Evolutionary conservation across 192 early-diverging fungal species (phyloP).

Genomic region (Diversispora eburnea): DNA sequence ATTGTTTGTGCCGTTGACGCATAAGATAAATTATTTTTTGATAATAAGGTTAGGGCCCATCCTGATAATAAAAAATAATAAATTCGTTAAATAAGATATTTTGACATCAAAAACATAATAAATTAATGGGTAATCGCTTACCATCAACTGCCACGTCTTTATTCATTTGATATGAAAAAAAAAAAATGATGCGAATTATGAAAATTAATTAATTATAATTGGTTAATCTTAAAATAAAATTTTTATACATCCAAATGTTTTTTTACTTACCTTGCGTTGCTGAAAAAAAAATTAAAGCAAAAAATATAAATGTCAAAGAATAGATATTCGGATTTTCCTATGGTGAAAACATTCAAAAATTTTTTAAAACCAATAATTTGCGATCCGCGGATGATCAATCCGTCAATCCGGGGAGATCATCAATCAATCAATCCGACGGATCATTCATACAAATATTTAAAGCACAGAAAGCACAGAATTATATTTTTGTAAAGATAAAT

Average conservation of each 20-base stretch:
- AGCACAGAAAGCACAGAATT: no score
- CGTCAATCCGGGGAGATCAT: no score
- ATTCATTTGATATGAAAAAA: not conserved
- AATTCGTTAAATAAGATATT: not conserved
- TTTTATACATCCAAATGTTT: slow-evolving; percentile 28
- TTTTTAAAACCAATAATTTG: no score
- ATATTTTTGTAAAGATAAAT: no score
- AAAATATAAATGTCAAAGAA: slow-evolving; percentile 72
- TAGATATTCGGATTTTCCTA: slow-evolving; percentile 60
- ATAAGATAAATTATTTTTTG: slow-evolving; percentile 87
- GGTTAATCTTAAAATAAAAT: slow-evolving; percentile 9
- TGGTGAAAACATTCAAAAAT: not conserved
- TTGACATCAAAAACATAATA: not conserved
- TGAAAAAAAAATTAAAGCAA: slow-evolving; percentile 85
- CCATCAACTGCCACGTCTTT: slow-evolving; percentile 64
- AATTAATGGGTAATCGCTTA: not conserved
- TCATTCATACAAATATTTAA: not conserved
- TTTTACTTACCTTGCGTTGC: slow-evolving; percentile 89
- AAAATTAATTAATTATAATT: not conserved
- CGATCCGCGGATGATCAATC: not conserved
- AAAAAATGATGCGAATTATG: no score
- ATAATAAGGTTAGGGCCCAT: slow-evolving; percentile 91
- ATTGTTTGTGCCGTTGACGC: slow-evolving; percentile 95
- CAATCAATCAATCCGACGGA: not conserved
- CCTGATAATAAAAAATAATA: slow-evolving; percentile 36